These are phyloP conservation scores for Paramecium tetraurelia DNA, from an alignment of 73 alveolate species.

Conservation along the genomic window DNA sequence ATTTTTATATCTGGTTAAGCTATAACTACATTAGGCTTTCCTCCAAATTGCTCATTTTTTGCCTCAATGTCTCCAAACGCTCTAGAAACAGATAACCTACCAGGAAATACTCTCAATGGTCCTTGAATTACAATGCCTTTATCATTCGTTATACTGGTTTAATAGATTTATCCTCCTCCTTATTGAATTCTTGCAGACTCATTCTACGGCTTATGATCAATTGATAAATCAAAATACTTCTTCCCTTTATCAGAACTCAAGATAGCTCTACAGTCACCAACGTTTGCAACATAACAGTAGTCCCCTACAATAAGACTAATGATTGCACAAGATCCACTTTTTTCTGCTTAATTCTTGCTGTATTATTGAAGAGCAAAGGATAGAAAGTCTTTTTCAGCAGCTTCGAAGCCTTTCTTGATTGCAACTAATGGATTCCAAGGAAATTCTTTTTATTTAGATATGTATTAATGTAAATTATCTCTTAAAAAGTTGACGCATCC, in stretches of 20 bases:
- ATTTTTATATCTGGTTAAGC: constrained; percentile 88
- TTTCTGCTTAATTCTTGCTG: constrained; percentile 72
- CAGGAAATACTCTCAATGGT: constrained; percentile 92
- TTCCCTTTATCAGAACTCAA: constrained; percentile 73
- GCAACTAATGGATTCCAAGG: constrained; percentile 86
- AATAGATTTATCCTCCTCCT: constrained; percentile 89
- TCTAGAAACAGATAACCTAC: constrained; percentile 92
- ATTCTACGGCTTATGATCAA: constrained; percentile 91
- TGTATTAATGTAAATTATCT: constrained; percentile 83
- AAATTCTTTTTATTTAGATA: constrained; percentile 68
- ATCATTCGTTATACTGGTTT: constrained; percentile 27
- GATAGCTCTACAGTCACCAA: constrained; percentile 92
- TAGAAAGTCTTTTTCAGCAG: constrained; percentile 87
- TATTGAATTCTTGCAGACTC: constrained; percentile 85
- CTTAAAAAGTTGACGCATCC: constrained; percentile 93
- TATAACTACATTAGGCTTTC: constrained; percentile 92
- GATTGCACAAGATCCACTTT: constrained; percentile 95
- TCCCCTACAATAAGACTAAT: constrained; percentile 81
- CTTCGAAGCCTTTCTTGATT: constrained; percentile 78
- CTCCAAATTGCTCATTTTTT: constrained; percentile 86
- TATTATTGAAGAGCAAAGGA: constrained; percentile 76
- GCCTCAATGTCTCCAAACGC: constrained; percentile 97
- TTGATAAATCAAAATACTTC: constrained; percentile 67
- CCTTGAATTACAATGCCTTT: constrained; percentile 54
- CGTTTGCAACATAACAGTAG: constrained; percentile 89